phyloP scores from a whole-genome alignment of 2,329 filamentous ascomycete species.

The Berkeleyomyces rouxiae region DNA sequence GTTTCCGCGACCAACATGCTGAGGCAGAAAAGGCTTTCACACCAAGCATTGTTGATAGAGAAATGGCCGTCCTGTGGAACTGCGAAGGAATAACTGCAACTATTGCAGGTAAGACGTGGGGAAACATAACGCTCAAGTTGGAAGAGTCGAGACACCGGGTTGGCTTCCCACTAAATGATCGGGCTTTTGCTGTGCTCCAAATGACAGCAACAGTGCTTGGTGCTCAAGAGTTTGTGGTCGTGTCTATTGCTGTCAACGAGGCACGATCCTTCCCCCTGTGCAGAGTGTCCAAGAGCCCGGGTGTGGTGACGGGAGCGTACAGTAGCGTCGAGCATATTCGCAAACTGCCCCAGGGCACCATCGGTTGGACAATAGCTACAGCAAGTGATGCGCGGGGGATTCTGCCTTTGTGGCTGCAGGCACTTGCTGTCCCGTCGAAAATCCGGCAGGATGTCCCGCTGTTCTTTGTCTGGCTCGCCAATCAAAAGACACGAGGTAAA shows the following conservation, averaged over 20 bases:
- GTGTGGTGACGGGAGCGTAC: conserved; percentile 41
- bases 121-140: conserved; percentile 31
- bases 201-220: conserved; percentile 26
- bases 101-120: conserved; percentile 28
- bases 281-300: conserved; percentile 41
- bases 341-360: conserved; percentile 25
- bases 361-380: conserved; percentile 68
- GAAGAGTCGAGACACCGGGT: conserved; percentile 52
- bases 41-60: conserved; percentile 24
- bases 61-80: conserved; percentile 24
- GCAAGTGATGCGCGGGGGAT: conserved; percentile 52
- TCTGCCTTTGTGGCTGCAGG: conserved; percentile 51
- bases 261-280: conserved; percentile 35
- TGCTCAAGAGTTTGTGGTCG: conserved; percentile 35
- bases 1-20: conserved; percentile 36
- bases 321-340: conserved; percentile 47
- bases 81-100: conserved; percentile 25
- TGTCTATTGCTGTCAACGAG: conserved; percentile 35
- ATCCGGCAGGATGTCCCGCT: conserved; percentile 56
- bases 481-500: conserved; percentile 19
- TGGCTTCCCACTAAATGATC: conserved; percentile 40
- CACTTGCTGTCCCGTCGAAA: conserved; percentile 40
- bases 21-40: conserved; percentile 27
- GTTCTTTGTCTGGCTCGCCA: conserved; percentile 45
- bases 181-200: conserved; percentile 51